Evolutionary conservation across 1,139 yeast species (phyloP).

Genomic region (Sugiyamaella xylanicola): DNA sequence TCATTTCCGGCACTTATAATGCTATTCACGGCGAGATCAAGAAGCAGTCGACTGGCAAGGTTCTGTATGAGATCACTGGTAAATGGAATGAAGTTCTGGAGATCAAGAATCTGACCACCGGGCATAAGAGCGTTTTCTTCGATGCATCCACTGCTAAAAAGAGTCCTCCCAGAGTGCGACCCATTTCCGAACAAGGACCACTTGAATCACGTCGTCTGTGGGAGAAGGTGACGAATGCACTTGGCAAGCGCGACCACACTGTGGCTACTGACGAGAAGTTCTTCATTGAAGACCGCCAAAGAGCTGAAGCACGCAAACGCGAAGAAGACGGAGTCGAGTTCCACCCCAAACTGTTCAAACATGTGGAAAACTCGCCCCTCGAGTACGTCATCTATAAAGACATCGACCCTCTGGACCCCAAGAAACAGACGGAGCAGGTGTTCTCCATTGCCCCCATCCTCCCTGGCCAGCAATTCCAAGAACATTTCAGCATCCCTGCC

Average conservation of each 20-base stretch:
- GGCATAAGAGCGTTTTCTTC: conserved; percentile 56
- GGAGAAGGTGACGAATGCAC: conserved; percentile 77
- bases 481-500: conserved; percentile 70
- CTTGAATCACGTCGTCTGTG: conserved; percentile 82
- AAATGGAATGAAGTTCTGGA: conserved; percentile 92
- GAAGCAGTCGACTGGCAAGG: conserved; percentile 55
- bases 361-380: conserved; percentile 42
- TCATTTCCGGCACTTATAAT: conserved; percentile 89
- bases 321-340: conserved; percentile 76
- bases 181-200: conserved; percentile 74
- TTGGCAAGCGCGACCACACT: conserved; percentile 72
- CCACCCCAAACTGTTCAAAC: conserved; percentile 74
- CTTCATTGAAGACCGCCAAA: conserved; percentile 80
- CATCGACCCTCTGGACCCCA: conserved; percentile 51
- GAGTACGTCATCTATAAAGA: conserved; percentile 69
- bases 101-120: conserved; percentile 57
- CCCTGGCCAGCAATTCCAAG: conserved; percentile 72
- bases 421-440: conserved; percentile 56
- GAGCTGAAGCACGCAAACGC: conserved; percentile 71
- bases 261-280: conserved; percentile 86
- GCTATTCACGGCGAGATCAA: conserved; percentile 77
- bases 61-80: conserved; percentile 70
- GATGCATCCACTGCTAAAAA: conserved; percentile 62
- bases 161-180: conserved; percentile 69
- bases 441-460: conserved; percentile 66